Evolutionary conservation across 2,329 filamentous ascomycete genomes (phyloP).

Genomic region (Metarhizium album): DNA sequence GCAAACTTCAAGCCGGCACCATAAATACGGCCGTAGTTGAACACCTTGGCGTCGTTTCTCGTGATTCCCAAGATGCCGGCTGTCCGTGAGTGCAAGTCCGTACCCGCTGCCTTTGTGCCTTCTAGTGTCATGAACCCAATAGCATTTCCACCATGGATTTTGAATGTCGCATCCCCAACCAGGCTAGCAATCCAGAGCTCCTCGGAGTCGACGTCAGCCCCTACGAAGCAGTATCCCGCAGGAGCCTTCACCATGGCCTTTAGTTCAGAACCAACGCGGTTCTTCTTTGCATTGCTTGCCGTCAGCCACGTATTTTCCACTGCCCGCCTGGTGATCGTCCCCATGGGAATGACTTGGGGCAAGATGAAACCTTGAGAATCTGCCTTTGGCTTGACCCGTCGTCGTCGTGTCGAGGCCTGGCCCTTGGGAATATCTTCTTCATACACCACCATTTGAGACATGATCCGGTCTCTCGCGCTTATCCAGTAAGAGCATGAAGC

Average conservation of each 20-base stretch:
- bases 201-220: conserved; percentile 93
- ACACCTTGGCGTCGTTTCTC: conserved; percentile 90
- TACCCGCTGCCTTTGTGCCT: conserved; percentile 86
- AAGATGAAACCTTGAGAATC: conserved; percentile 63
- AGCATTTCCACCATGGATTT: conserved; percentile 89
- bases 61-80: conserved; percentile 88
- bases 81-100: conserved; percentile 88
- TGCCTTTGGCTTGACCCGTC: conserved; percentile 9
- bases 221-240: conserved; percentile 83
- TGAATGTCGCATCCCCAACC: conserved; percentile 88
- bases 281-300: conserved; percentile 91
- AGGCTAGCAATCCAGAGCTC: conserved; percentile 97
- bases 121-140: conserved; percentile 99
- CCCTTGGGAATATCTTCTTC: conserved; percentile 43
- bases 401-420: conserved; percentile 1
- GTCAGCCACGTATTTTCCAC: conserved; percentile 99
- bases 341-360: conserved; percentile 96
- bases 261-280: conserved; percentile 89
- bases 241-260: conserved; percentile 96
- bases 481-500: conserved; percentile 99
- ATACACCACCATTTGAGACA: conserved; percentile 90
- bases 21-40: conserved; percentile 98
- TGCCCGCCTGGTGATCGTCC: conserved; percentile 84
- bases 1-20: conserved; percentile 96
- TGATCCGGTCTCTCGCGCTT: conserved; percentile 85